Evolutionary conservation across 768 basidiomycete genomes (phyloP), one percentile per base, ranked within the genome.

Genomic region (Hypholoma sublateritium): DNA sequence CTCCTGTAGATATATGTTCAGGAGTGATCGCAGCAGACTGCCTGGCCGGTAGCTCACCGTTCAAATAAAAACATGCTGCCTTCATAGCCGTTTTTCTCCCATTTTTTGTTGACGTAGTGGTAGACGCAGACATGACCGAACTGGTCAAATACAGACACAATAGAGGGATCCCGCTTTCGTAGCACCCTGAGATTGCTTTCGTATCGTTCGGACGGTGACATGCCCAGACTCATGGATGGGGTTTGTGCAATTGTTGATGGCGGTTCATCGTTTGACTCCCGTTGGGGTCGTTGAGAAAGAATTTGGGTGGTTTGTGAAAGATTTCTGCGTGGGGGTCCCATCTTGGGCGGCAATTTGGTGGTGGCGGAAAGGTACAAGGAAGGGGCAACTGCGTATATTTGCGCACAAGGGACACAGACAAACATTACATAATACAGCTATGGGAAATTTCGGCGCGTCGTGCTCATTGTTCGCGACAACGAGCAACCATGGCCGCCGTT

Each of bases 31-130:
- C 55, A 44, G 47, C 39, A 16, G 37, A 50, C 53, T 59, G 55
- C 50, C 60, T 36, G 58, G 53, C 54, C 5, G 28, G 28, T 32
- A 32, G 76, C 83, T 62, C 62, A 91, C 91, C 91, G 79, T 74
- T 93, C 91, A 65, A 89, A 91, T 62, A 94, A 76, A 73, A 94
- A 93, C 85, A 93, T 91, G 72, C 83, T 88, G n/a, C 91, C 92
- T 69, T 94, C 91, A 67, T 72, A 89, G 42, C 91, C 91, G 58
- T 88, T 83, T 70, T 91, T 92, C 70, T 86, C 84, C 91, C 91
- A 94, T 66, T 84, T 86, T 64, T 80, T 72, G 6, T 77, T 88
- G 62, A 89, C 85, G 67, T 86, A 81, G 67, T 88, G 85, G 64
- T 92, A 91, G 53, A 91, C 76, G 73, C 90, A 91, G 54, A 91